Evolutionary conservation across 2,329 filamentous ascomycete genomes (phyloP).

Genomic region (Penicillium glabrum): DNA sequence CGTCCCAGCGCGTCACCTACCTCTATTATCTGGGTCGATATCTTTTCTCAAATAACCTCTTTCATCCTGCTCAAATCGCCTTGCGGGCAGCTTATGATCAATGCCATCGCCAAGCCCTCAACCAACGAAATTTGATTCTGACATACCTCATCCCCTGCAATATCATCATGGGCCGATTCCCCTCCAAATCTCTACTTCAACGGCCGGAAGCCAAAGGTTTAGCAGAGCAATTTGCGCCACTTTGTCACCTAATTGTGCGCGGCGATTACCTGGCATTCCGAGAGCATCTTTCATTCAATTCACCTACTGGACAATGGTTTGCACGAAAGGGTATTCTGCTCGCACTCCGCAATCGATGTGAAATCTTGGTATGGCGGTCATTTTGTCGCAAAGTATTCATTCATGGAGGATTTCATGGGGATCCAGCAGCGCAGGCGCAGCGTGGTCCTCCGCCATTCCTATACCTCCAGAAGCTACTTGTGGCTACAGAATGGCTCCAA

Average conservation of each 20-base stretch:
- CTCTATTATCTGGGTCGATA: slow-evolving; percentile 93
- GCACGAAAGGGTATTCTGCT: slow-evolving; percentile 73
- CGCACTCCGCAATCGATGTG: slow-evolving; percentile 72
- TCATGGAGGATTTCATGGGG: slow-evolving; percentile 70
- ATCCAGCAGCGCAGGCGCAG: slow-evolving; percentile 38
- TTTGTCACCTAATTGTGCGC: slow-evolving; percentile 69
- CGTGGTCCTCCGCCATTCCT: slow-evolving; percentile 67
- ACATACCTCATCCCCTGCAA: slow-evolving; percentile 82
- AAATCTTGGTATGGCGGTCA: slow-evolving; percentile 80
- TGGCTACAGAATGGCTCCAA: slow-evolving; percentile 65
- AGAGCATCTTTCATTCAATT: slow-evolving; percentile 59
- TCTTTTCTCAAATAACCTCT: slow-evolving; percentile 81
- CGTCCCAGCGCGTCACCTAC: slow-evolving; percentile 84
- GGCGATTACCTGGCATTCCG: slow-evolving; percentile 77
- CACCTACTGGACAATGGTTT: slow-evolving; percentile 67
- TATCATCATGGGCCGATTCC: slow-evolving; percentile 80
- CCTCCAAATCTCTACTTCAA: slow-evolving; percentile 64
- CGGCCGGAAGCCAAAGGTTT: slow-evolving; percentile 69
- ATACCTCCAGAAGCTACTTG: slow-evolving; percentile 67
- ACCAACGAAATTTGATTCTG: slow-evolving; percentile 76
- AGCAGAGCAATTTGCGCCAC: slow-evolving; percentile 65
- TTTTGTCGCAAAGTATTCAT: slow-evolving; percentile 76
- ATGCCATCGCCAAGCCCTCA: slow-evolving; percentile 58
- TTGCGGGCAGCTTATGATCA: slow-evolving; percentile 79
- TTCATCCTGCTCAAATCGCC: slow-evolving; percentile 71